Conservation (phyloP, 768 basidiomycete species). For the Tylopilus cervinicoccineus region DNA sequence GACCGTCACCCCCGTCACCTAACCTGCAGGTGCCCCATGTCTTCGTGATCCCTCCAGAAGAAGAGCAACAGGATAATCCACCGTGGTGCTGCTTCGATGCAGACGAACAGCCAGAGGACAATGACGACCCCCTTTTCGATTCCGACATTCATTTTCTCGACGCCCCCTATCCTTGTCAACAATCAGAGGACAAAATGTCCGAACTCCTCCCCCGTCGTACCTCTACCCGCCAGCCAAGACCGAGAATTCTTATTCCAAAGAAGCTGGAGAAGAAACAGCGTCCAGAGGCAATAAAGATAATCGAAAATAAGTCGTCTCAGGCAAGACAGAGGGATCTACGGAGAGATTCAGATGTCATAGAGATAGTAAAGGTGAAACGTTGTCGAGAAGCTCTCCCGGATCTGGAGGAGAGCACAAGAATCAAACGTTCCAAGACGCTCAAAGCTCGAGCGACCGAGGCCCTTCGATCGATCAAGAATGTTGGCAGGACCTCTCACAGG, state of each 20-base stretch:
- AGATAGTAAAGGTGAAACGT: constrained; percentile 57
- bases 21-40: constrained; percentile 42
- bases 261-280: constrained; percentile 31
- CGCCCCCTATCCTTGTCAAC: constrained; percentile 25
- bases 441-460: constrained; percentile 45
- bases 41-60: constrained; percentile 55
- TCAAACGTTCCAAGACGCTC: constrained; percentile 40
- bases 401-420: constrained; percentile 20
- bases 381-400: constrained; percentile 21
- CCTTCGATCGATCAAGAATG: constrained; percentile 43
- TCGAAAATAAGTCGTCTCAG: constrained; percentile 18
- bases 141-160: constrained; percentile 34
- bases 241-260: constrained; percentile 7
- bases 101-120: constrained; percentile 27
- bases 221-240: constrained; percentile 7
- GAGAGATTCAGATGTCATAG: constrained; percentile 50
- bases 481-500: constrained; percentile 34
- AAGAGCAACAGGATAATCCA: constrained; percentile 45
- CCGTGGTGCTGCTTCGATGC: constrained; percentile 60
- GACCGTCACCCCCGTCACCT: not conserved
- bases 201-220: constrained; percentile 4
- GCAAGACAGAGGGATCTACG: constrained; percentile 34
- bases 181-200: constrained; percentile 3
- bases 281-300: constrained; percentile 24
- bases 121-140: constrained; percentile 11